Percentiles rank a stretch among this genome's conserved stretches.
Conservation (phyloP, 768 basidiomycete genomes). For the Rubroboletus satanas region DNA sequence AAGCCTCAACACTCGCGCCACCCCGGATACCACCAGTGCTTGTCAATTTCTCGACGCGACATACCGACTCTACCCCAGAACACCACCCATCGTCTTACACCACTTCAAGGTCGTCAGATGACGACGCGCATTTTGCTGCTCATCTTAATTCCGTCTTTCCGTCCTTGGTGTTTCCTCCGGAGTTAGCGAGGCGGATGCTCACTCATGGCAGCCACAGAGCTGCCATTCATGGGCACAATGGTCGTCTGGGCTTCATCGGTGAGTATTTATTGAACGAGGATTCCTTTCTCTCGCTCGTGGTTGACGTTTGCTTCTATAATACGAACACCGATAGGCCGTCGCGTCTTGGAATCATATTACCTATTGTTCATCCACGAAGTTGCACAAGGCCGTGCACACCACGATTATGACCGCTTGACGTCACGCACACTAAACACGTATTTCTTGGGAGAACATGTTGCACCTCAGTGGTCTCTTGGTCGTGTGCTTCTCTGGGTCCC, state of each 20-base stretch:
- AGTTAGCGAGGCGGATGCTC: constrained; percentile 67
- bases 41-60: constrained; percentile 16
- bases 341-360: constrained; percentile 73
- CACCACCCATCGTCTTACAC: constrained; percentile 1
- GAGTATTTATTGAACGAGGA: background rate
- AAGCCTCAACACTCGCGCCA: constrained; percentile 10
- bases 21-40: constrained; percentile 11
- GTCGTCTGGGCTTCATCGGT: constrained; percentile 71
- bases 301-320: background rate
- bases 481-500: constrained; percentile 75
- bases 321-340: constrained; percentile 51
- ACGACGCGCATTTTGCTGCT: constrained; percentile 35
- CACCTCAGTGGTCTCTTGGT: constrained; percentile 70
- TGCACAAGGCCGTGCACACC: constrained; percentile 40
- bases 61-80: background rate
- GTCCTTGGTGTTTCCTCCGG: constrained; percentile 64
- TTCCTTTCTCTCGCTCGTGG: background rate
- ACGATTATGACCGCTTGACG: constrained; percentile 57
- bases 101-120: constrained; percentile 2
- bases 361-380: constrained; percentile 65
- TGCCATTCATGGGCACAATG: constrained; percentile 67
- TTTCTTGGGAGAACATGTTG: constrained; percentile 69
- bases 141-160: constrained; percentile 64
- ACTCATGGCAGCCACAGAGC: constrained; percentile 75
- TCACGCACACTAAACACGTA: constrained; percentile 64